Conservation (phyloP, 2,329 filamentous ascomycete species). For the Fusarium globosum region DNA sequence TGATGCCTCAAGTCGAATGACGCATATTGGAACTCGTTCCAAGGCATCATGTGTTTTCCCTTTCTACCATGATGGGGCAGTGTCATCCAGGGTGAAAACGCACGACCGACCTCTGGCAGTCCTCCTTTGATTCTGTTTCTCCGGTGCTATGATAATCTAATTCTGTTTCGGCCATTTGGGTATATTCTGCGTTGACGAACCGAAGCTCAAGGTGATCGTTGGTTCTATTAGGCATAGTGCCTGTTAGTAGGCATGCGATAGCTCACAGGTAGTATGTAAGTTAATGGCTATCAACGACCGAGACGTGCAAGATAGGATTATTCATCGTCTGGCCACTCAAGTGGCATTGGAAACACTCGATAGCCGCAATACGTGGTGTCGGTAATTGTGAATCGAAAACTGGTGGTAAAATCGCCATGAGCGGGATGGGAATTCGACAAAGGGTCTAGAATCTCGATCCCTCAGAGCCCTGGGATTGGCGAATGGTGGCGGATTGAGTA, state of each 20-base stretch:
- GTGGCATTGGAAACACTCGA: neutral
- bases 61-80: constrained; percentile 13
- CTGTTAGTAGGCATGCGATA: neutral
- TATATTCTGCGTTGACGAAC: neutral
- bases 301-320: constrained; percentile 8
- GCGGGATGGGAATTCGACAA: constrained; percentile 39
- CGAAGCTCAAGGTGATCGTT: neutral
- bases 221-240: neutral
- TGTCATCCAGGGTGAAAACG: neutral
- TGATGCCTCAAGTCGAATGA: constrained; percentile 23
- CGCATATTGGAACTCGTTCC: constrained; percentile 20
- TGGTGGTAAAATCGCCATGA: constrained; percentile 30
- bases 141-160: constrained; percentile 6
- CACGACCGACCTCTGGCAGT: constrained; percentile 2
- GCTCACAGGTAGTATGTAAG: neutral
- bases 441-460: constrained; percentile 41
- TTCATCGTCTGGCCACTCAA: neutral
- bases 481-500: constrained; percentile 6
- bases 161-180: neutral
- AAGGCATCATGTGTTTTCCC: constrained; percentile 25
- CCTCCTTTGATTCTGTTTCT: constrained; percentile 5
- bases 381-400: constrained; percentile 9
- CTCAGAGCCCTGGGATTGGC: constrained; percentile 18
- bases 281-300: neutral
- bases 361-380: constrained; percentile 7